Conservation (phyloP, 176 grass and related monocot species). For the sorghum (Sorghum bicolor) region Sorghum_bicolor_NCBIv3 NC_012879.2:58023001-58023500, state of each 20-base stretch:
- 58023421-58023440: neutral
- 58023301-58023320: neutral
- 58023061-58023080: neutral
- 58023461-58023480: slow-evolving; percentile 7
- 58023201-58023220: slow-evolving; percentile 1
- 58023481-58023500: neutral
- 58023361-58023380: neutral
- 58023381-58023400: slow-evolving; percentile 3
- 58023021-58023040: neutral
- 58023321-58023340: neutral
- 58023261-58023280: neutral
- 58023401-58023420: neutral
- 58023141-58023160: neutral
- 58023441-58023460: neutral
- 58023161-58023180: neutral
- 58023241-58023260: neutral
- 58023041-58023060: neutral
- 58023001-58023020: neutral
- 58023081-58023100: neutral
- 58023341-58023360: neutral
- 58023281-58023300: neutral
- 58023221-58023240: neutral
- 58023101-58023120: neutral
- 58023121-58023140: neutral
- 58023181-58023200: neutral